phyloP scores from a whole-genome alignment of 2,329 filamentous ascomycete genomes.

The Raffaelea ambrosiae region DNA sequence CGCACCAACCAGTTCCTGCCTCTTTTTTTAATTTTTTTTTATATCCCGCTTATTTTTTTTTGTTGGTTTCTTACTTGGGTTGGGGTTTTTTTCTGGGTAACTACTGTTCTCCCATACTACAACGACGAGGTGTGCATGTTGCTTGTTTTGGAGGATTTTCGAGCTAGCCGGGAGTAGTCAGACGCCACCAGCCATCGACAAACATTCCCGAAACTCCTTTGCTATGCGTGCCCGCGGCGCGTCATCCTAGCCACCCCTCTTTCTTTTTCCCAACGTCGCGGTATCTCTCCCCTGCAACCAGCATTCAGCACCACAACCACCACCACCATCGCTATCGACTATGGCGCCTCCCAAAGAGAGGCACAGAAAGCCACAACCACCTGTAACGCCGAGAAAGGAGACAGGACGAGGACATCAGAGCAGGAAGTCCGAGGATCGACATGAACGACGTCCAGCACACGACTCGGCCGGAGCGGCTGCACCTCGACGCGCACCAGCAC shows the following conservation, averaged over 20 bases:
- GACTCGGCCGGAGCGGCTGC: not conserved
- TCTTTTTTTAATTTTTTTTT: no score
- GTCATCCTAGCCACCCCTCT: not conserved
- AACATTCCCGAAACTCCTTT: not conserved
- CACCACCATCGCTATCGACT: not conserved
- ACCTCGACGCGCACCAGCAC: not conserved
- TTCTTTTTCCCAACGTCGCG: not conserved
- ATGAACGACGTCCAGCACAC: not conserved
- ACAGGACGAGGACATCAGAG: no score
- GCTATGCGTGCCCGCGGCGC: not conserved
- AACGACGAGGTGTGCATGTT: no score
- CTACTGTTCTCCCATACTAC: no score
- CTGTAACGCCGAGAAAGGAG: no score
- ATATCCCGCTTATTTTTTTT: no score
- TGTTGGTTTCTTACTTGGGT: no score
- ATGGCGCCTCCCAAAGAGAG: no score
- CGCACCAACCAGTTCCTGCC: no score
- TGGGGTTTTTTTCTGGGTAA: no score
- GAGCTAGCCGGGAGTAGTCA: not conserved
- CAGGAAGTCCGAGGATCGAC: not conserved
- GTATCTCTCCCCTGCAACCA: not conserved
- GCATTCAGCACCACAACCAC: not conserved
- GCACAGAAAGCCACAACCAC: no score
- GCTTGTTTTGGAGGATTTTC: not conserved
- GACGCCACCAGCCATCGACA: not conserved